phyloP scores from a whole-genome alignment of 2,329 filamentous ascomycete genomes.

The Dothideomycetes sp. region DNA sequence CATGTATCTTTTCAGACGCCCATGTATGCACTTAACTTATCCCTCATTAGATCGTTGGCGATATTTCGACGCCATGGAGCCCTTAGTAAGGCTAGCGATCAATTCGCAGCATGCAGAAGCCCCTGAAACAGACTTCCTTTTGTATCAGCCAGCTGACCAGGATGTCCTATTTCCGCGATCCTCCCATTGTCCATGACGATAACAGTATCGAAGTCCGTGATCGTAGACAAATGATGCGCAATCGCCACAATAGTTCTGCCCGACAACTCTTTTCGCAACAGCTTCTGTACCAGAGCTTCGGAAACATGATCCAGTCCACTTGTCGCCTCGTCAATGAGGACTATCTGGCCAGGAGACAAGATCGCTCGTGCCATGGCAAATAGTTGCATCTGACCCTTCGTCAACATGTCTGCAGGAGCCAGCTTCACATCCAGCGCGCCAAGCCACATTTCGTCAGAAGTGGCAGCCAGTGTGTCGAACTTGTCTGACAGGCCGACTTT shows the following conservation, averaged over 20 bases:
- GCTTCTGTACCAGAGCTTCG: slow-evolving; percentile 7
- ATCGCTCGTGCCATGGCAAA: slow-evolving; percentile 39
- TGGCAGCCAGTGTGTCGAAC: slow-evolving; percentile 22
- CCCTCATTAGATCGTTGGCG: too few species aligned
- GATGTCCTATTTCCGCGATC: slow-evolving; percentile 30
- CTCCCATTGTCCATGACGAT: slow-evolving; percentile 40
- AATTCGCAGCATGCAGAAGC: slow-evolving; percentile 1
- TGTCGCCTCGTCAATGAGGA: slow-evolving; percentile 36
- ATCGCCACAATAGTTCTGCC: slow-evolving; percentile 49
- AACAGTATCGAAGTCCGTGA: slow-evolving; percentile 43
- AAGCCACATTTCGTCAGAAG: slow-evolving; percentile 1
- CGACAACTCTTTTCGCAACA: slow-evolving; percentile 39
- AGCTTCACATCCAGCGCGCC: slow-evolving; percentile 8
- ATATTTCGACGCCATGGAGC: too few species aligned
- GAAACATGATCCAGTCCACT: slow-evolving; percentile 19
- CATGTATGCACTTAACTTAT: too few species aligned
- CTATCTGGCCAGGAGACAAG: slow-evolving; percentile 28
- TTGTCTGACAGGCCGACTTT: slow-evolving; percentile 35
- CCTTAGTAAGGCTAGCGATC: too few species aligned
- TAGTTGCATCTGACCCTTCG: slow-evolving; percentile 40
- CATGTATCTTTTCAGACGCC: too few species aligned
- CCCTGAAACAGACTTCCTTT: slow-evolving; percentile 10
- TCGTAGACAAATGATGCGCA: slow-evolving; percentile 45
- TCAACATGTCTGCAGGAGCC: slow-evolving; percentile 15
- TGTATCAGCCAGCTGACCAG: slow-evolving; percentile 13